Conservation (phyloP, 2,329 filamentous ascomycete genomes). For the Fusarium chuoi region DNA sequence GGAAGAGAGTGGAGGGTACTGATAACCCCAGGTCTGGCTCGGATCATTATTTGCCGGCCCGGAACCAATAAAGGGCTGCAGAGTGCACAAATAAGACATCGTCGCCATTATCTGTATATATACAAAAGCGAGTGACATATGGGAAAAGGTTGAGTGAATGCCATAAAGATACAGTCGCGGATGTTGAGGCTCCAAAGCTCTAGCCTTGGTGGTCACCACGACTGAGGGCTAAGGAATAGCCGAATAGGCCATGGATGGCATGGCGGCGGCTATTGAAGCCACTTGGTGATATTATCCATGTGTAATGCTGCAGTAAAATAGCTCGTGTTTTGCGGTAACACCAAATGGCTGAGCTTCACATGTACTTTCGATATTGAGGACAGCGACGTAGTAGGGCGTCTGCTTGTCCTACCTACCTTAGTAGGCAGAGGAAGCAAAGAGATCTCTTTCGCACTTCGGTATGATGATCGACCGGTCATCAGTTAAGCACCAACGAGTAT, state of each 20-base stretch:
- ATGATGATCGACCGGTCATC: neutral
- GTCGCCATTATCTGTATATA: neutral
- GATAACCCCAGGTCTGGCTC: constrained; percentile 30
- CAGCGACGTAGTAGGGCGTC: constrained; percentile 8
- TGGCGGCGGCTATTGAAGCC: constrained; percentile 11
- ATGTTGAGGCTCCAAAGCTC: constrained; percentile 15
- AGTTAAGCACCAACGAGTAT: neutral
- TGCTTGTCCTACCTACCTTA: constrained; percentile 22
- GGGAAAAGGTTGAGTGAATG: neutral
- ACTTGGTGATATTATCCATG: neutral
- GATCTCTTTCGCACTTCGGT: neutral
- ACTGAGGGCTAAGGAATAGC: neutral
- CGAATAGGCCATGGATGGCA: neutral
- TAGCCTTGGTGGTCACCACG: neutral
- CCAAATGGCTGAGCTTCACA: constrained; percentile 7
- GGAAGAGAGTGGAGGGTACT: constrained; percentile 28
- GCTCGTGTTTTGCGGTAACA: constrained; percentile 30
- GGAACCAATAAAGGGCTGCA: constrained; percentile 12
- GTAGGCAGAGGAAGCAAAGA: neutral
- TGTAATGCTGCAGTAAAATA: neutral
- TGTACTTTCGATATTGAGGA: neutral
- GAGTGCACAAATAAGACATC: neutral
- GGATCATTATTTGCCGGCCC: constrained; percentile 31
- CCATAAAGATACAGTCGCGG: neutral
- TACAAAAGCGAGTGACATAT: neutral